These are phyloP conservation scores for Cryptococcus jaspeensis DNA, from an alignment of 1,284 basidiomycete genomes.

Conservation along the genomic window DNA sequence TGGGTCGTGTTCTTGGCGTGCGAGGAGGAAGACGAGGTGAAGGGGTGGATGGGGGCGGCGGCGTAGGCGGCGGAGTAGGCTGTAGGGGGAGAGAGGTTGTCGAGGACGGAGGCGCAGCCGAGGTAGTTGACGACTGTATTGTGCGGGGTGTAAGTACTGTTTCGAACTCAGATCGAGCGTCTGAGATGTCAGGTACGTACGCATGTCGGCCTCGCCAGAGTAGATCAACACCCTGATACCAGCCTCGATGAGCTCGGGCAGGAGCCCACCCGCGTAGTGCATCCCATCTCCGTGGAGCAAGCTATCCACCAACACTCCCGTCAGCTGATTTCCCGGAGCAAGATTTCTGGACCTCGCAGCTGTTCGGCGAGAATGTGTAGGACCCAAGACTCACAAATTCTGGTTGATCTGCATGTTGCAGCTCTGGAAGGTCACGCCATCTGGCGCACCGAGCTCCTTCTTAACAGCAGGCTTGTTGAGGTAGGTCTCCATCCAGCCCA, in stretches of 20 bases:
- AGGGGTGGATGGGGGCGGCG: slow-evolving; percentile 58
- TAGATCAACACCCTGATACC: slow-evolving; percentile 77
- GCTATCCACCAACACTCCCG: slow-evolving; percentile 20
- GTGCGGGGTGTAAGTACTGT: background rate
- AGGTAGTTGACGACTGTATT: slow-evolving; percentile 37
- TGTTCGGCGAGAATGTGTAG: too few species aligned
- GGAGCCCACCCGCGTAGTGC: slow-evolving; percentile 70
- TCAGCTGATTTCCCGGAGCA: background rate
- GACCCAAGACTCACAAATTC: slow-evolving; percentile 40
- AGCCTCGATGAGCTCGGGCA: slow-evolving; percentile 71
- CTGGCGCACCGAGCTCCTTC: slow-evolving; percentile 67
- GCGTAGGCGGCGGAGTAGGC: slow-evolving; percentile 65
- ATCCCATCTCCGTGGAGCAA: slow-evolving; percentile 71
- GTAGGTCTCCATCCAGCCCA: slow-evolving; percentile 76
- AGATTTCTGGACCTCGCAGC: too few species aligned
- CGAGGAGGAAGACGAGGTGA: slow-evolving; percentile 41
- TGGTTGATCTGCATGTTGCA: slow-evolving; percentile 59
- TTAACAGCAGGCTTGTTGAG: slow-evolving; percentile 71
- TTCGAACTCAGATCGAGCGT: background rate
- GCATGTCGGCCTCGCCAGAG: slow-evolving; percentile 80
- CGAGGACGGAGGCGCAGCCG: slow-evolving; percentile 43
- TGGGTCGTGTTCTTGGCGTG: slow-evolving; percentile 43
- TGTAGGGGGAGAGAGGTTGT: slow-evolving; percentile 47
- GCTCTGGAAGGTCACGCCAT: slow-evolving; percentile 61
- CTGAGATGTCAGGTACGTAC: slow-evolving; percentile 19